Percentiles rank a stretch among this genome's conserved stretches.
These are phyloP conservation scores for Mycosphaerella arachidis DNA, from an alignment of 2,329 filamentous ascomycete genomes.

Conservation along the genomic window DNA sequence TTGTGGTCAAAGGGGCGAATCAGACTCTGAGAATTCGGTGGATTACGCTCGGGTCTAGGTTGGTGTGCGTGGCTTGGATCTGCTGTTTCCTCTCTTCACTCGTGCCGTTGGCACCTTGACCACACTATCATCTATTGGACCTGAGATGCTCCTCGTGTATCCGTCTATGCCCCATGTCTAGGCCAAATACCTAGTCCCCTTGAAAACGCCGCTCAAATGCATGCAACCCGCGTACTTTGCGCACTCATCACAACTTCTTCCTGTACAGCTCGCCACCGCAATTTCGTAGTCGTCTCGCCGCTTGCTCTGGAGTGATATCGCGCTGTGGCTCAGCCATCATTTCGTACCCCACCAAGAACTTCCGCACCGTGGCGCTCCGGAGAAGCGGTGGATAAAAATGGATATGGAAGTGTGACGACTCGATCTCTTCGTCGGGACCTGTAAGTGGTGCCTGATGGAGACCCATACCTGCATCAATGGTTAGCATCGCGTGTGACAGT, in stretches of 20 bases:
- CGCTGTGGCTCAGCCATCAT: slow-evolving; percentile 96
- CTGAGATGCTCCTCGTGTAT: background rate
- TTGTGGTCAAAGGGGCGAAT: too few relatives aligned
- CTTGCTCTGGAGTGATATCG: slow-evolving; percentile 96
- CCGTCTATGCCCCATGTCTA: background rate
- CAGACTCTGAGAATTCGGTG: too few relatives aligned
- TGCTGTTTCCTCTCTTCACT: background rate
- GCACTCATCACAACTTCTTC: slow-evolving; percentile 34
- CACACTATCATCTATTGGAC: background rate
- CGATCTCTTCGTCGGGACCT: slow-evolving; percentile 75
- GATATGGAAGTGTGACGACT: slow-evolving; percentile 87
- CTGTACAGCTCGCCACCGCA: slow-evolving; percentile 83
- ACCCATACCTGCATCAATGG: slow-evolving; percentile 63
- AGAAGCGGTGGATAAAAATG: slow-evolving; percentile 96
- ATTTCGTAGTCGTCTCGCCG: slow-evolving; percentile 68
- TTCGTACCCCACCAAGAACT: slow-evolving; percentile 96
- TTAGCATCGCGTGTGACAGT: background rate
- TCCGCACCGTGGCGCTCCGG: slow-evolving; percentile 86
- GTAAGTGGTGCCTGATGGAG: slow-evolving; percentile 91
- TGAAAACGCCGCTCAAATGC: slow-evolving; percentile 1
- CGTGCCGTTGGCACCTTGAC: background rate
- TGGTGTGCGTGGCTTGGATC: too few relatives aligned
- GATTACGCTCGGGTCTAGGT: too few relatives aligned
- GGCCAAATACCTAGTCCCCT: background rate
- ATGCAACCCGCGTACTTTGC: background rate